phyloP scores from a whole-genome alignment of 495 filamentous ascomycete species.

The Daldinia grandis region DNA sequence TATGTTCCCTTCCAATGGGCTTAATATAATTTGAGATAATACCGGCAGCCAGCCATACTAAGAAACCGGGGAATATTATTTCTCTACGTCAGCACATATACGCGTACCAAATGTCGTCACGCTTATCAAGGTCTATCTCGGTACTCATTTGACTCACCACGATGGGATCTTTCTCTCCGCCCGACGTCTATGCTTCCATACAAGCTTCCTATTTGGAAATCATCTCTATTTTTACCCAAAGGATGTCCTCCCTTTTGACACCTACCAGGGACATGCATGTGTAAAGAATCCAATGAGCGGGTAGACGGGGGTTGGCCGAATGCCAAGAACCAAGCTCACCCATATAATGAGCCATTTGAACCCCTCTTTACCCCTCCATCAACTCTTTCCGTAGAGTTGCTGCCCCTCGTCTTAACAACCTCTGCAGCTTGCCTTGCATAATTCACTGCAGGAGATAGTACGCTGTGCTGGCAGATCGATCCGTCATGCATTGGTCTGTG shows the following conservation, averaged over 20 bases:
- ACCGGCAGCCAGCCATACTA: background rate
- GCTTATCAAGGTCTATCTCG: slow-evolving; percentile 1
- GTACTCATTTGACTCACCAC: slow-evolving; percentile 18
- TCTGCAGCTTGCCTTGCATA: slow-evolving; percentile 43
- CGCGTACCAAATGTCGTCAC: background rate
- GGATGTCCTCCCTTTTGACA: slow-evolving; percentile 1
- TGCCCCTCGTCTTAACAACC: slow-evolving; percentile 46
- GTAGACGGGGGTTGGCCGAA: slow-evolving; percentile 25
- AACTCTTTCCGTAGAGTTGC: slow-evolving; percentile 13
- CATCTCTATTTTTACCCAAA: slow-evolving; percentile 38
- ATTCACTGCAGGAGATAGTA: slow-evolving; percentile 42
- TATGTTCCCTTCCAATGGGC: background rate
- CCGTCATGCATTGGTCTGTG: slow-evolving; percentile 39
- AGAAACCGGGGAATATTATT: background rate
- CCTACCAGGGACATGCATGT: slow-evolving; percentile 12
- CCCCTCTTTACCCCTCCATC: slow-evolving; percentile 51
- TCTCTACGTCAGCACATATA: background rate
- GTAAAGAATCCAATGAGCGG: slow-evolving; percentile 25
- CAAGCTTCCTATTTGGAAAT: slow-evolving; percentile 18
- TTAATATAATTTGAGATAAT: background rate
- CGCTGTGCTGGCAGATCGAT: slow-evolving; percentile 49
- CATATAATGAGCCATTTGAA: slow-evolving; percentile 38
- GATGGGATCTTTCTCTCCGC: slow-evolving; percentile 11
- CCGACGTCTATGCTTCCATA: slow-evolving; percentile 8
- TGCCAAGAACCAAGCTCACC: slow-evolving; percentile 30